Conservation (phyloP, 116 monocot genomes). For the Iris pallida region DNA sequence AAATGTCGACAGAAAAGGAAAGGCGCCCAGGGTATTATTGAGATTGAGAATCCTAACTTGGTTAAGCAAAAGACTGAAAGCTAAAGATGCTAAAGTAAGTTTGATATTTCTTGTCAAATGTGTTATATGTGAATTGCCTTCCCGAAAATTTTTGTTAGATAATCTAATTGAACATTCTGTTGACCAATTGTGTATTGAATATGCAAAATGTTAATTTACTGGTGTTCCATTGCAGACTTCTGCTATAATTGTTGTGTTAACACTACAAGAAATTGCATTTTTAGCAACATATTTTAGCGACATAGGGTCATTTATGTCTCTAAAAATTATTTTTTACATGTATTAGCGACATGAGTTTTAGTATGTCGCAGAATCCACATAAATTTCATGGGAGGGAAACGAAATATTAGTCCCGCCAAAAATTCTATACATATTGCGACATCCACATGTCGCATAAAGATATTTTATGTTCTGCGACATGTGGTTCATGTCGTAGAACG, state of each 20-base stretch:
- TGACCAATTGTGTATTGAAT: neutral
- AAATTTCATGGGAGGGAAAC: too few relatives aligned
- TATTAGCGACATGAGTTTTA: too few relatives aligned
- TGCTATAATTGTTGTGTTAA: neutral
- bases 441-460: too few relatives aligned
- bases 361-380: too few relatives aligned
- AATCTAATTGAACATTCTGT: neutral
- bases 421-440: too few relatives aligned
- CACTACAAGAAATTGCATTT: too few relatives aligned
- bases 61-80: conserved; percentile 77
- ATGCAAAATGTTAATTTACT: neutral
- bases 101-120: neutral
- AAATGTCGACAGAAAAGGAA: conserved; percentile 62
- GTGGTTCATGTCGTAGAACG: too few relatives aligned
- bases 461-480: too few relatives aligned
- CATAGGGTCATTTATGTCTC: too few relatives aligned
- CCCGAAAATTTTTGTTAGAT: neutral
- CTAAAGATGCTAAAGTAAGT: conserved; percentile 82
- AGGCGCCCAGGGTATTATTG: conserved; percentile 72
- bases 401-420: too few relatives aligned
- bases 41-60: conserved; percentile 86
- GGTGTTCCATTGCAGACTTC: conserved; percentile 1
- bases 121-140: neutral
- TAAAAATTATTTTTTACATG: too few relatives aligned
- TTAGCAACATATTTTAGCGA: too few relatives aligned